Evolutionary conservation across 192 early-diverging fungal genomes (phyloP).

Genomic region (Coemansia sp.): DNA sequence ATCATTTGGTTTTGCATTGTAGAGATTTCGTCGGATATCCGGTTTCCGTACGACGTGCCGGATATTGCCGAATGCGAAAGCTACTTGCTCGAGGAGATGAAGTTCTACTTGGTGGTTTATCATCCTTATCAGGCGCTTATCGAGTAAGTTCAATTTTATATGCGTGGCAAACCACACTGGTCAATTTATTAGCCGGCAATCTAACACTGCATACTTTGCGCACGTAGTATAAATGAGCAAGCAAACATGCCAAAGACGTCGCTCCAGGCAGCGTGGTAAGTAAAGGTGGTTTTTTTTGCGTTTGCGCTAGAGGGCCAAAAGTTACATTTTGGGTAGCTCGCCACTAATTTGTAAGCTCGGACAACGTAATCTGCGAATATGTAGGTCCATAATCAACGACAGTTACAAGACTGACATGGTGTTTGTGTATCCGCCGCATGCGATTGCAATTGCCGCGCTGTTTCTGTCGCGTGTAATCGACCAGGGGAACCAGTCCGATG

Average conservation of each 20-base stretch:
- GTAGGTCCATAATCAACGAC: not conserved
- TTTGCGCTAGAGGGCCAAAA: too few species aligned
- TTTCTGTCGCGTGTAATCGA: slow-evolving; percentile 56
- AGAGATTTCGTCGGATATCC: slow-evolving; percentile 35
- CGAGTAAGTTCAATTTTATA: slow-evolving; percentile 48
- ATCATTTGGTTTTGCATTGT: too few species aligned
- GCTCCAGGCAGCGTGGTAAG: slow-evolving; percentile 54
- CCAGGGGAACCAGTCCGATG: slow-evolving; percentile 33
- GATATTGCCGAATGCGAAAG: slow-evolving; percentile 92
- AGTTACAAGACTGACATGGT: slow-evolving; percentile 66
- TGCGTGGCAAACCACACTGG: not conserved
- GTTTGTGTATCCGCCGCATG: slow-evolving; percentile 83
- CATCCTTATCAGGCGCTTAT: slow-evolving; percentile 82
- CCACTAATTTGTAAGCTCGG: too few species aligned
- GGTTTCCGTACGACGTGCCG: slow-evolving; percentile 60
- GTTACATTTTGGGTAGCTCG: too few species aligned
- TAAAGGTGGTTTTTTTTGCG: not conserved
- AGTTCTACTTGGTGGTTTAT: slow-evolving; percentile 83
- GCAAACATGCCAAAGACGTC: slow-evolving; percentile 30
- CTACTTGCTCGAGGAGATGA: slow-evolving; percentile 84
- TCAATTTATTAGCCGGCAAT: not conserved
- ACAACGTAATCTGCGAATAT: too few species aligned
- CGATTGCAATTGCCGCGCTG: slow-evolving; percentile 78
- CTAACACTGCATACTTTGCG: too few species aligned
- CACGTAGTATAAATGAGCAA: slow-evolving; percentile 28